Percentiles rank a stretch among this genome's conserved stretches.
Evolutionary conservation across 1,284 basidiomycete genomes (phyloP).

Genomic region (Schizophyllum amplum): DNA sequence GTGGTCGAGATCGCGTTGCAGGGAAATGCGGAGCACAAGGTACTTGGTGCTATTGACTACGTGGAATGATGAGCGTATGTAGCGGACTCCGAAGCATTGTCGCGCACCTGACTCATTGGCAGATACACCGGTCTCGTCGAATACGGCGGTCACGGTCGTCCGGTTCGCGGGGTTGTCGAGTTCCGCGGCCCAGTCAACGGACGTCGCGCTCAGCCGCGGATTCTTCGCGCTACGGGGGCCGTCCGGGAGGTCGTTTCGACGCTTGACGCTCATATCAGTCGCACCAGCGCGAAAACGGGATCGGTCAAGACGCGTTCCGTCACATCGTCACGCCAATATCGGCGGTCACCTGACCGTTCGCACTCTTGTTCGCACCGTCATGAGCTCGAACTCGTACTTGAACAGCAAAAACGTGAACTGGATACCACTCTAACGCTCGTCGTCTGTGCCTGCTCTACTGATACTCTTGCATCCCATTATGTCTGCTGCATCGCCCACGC

Average conservation of each 20-base stretch:
- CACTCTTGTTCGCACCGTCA: background rate
- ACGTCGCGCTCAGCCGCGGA: background rate
- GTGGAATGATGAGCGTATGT: background rate
- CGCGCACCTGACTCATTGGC: background rate
- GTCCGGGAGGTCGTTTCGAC: background rate
- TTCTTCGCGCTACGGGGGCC: background rate
- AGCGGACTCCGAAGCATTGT: background rate
- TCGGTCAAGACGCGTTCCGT: background rate
- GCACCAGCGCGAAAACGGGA: background rate
- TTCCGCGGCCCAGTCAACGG: background rate
- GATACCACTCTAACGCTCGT: too few relatives aligned
- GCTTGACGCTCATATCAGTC: background rate
- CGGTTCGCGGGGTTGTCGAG: background rate
- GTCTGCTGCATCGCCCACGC: conserved; percentile 58
- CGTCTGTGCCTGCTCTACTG: too few relatives aligned
- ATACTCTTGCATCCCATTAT: conserved; percentile 21
- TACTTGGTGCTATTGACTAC: background rate
- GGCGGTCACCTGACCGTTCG: background rate
- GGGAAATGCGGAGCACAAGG: background rate
- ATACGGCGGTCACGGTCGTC: background rate
- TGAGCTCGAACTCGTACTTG: background rate
- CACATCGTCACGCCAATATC: background rate
- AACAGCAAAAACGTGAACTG: too few relatives aligned
- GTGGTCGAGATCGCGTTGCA: background rate
- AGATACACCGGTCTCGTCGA: too few relatives aligned